phyloP scores from a whole-genome alignment of 352 stramenopile genomes.

The Globisporangium nunn region DNA sequence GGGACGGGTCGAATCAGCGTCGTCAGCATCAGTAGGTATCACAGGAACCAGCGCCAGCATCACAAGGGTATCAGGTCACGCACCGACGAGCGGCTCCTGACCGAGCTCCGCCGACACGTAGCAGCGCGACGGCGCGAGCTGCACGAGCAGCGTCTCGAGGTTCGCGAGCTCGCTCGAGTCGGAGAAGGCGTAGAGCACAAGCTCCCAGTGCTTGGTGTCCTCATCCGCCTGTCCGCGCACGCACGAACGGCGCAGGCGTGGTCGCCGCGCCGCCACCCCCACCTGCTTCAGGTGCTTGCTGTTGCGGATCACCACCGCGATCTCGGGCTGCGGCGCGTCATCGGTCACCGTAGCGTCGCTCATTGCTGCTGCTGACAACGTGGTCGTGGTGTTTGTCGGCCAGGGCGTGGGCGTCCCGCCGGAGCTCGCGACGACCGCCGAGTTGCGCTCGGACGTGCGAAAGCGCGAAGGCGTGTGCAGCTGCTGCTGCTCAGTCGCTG shows the following conservation, averaged over 20 bases:
- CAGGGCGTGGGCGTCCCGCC: no score
- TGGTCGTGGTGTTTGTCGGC: no score
- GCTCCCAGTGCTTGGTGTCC: constrained; percentile 81
- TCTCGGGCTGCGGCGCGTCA: constrained; percentile 41
- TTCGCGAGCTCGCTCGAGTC: constrained; percentile 82
- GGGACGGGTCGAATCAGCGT: no score
- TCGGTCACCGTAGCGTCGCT: constrained; percentile 25
- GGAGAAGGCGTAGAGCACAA: constrained; percentile 74
- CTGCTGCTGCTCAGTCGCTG: no score
- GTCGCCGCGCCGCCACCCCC: constrained; percentile 63
- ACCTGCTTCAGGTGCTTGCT: constrained; percentile 80
- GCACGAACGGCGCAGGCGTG: constrained; percentile 63
- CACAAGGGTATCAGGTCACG: not conserved
- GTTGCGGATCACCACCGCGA: constrained; percentile 77
- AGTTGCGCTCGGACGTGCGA: no score
- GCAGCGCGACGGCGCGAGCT: constrained; percentile 69
- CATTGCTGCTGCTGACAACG: constrained; percentile 15
- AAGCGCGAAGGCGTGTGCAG: no score
- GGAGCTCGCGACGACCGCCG: no score
- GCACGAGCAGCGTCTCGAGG: constrained; percentile 78
- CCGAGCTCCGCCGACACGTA: constrained; percentile 54
- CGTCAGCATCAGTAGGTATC: not conserved
- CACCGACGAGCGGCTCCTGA: constrained; percentile 42
- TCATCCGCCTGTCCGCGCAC: constrained; percentile 62
- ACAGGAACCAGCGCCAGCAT: no score